phyloP scores from a whole-genome alignment of 805 yeast species.

The Yamadazyma endophytica region DNA sequence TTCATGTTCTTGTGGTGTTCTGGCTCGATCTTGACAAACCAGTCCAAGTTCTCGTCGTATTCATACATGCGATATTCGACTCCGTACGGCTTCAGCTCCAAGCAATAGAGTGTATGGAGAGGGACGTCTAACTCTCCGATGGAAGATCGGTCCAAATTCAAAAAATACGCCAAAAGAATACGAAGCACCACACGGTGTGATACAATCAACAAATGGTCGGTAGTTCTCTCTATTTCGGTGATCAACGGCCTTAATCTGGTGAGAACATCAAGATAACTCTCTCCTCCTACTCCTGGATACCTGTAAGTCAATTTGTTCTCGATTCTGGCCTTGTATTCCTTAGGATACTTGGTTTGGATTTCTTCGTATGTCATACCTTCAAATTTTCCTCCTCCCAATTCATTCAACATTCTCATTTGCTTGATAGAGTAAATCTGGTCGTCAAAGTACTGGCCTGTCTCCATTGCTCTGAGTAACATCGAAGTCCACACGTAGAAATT shows the following conservation, averaged over 20 bases:
- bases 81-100: conserved; percentile 93
- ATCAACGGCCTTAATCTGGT: conserved; percentile 85
- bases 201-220: conserved; percentile 76
- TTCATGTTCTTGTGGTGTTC: conserved; percentile 57
- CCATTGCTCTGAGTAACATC: conserved; percentile 73
- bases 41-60: conserved; percentile 71
- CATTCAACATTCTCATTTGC: conserved; percentile 91
- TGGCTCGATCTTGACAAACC: conserved; percentile 67
- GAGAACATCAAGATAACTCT: conserved; percentile 89
- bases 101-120: conserved; percentile 80
- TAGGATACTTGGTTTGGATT: conserved; percentile 66
- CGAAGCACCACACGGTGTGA: conserved; percentile 92
- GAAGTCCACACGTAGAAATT: conserved; percentile 91
- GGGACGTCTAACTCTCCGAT: conserved; percentile 93
- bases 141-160: conserved; percentile 73
- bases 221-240: conserved; percentile 87
- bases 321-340: conserved; percentile 74
- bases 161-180: conserved; percentile 80
- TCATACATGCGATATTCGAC: conserved; percentile 90
- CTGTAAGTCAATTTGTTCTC: conserved; percentile 78
- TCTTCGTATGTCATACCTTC: conserved; percentile 93
- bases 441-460: conserved; percentile 73
- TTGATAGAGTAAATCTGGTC: conserved; percentile 73
- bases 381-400: conserved; percentile 86
- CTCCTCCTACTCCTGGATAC: conserved; percentile 98